A percentile compares a stretch with the other conserved stretches of the same genome.
Conservation (phyloP, 2,329 filamentous ascomycete species). For the Sclerotinia glacialis region DNA sequence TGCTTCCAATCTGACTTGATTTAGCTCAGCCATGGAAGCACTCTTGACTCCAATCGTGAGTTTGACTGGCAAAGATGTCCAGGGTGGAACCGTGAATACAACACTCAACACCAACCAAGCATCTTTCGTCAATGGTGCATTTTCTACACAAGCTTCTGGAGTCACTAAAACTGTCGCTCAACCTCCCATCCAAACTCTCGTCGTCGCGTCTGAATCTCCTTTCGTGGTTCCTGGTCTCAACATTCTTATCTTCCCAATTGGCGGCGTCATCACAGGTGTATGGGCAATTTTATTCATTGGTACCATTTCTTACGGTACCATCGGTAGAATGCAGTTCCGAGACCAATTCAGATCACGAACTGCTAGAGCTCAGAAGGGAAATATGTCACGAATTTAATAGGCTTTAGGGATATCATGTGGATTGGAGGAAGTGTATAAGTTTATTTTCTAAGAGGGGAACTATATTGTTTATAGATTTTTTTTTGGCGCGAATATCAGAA, state of each 20-base stretch:
- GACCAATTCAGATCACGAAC: conserved; percentile 58
- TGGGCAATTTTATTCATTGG: conserved; percentile 59
- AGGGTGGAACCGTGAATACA: conserved; percentile 55
- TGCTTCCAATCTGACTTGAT: conserved; percentile 43
- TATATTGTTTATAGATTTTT: conserved; percentile 15
- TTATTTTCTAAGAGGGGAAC: conserved; percentile 12
- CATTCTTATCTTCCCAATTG: conserved; percentile 67
- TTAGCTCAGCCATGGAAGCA: conserved; percentile 48
- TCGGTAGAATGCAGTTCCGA: conserved; percentile 63
- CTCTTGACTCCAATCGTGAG: conserved; percentile 67
- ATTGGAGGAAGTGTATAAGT: conserved; percentile 4
- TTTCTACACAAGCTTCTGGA: conserved; percentile 47
- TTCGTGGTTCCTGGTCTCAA: conserved; percentile 69
- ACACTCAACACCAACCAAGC: conserved; percentile 69
- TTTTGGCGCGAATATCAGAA: not conserved
- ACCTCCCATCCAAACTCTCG: conserved; percentile 37
- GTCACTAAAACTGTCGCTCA: conserved; percentile 34
- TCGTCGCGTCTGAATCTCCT: conserved; percentile 43
- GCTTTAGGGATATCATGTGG: not conserved
- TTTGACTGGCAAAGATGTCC: conserved; percentile 55
- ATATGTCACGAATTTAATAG: conserved; percentile 33
- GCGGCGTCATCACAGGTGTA: conserved; percentile 61
- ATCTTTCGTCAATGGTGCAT: conserved; percentile 68
- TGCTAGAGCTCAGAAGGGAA: conserved; percentile 44
- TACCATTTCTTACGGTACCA: conserved; percentile 63